phyloP scores from a whole-genome alignment of 345 rosid species.

The Microthlaspi erraticum region DNA sequence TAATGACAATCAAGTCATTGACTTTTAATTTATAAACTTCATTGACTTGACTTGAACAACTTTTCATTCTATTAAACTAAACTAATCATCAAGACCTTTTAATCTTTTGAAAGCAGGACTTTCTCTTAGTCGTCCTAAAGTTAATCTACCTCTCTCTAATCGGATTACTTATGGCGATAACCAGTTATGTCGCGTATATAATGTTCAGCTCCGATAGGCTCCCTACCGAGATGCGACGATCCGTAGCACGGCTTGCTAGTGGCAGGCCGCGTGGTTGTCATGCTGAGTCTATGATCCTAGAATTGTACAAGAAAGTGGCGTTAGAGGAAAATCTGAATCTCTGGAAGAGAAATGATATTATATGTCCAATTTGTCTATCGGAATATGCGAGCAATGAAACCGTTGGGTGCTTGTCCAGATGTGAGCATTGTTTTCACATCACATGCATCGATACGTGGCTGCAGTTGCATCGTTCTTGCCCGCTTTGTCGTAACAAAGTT shows the following conservation, averaged over 20 bases:
- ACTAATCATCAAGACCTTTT: too few species aligned
- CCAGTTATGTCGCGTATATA: slow-evolving; percentile 46
- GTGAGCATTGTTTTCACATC: slow-evolving; percentile 75
- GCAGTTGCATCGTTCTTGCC: slow-evolving; percentile 60
- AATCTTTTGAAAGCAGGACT: slow-evolving; percentile 34
- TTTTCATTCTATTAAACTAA: too few species aligned
- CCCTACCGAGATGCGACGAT: not conserved
- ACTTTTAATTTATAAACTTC: too few species aligned
- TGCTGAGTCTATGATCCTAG: slow-evolving; percentile 65
- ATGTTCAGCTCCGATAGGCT: slow-evolving; percentile 38
- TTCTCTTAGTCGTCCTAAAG: slow-evolving; percentile 48
- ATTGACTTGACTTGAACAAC: too few species aligned
- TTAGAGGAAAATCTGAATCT: slow-evolving; percentile 67
- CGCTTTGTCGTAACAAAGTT: slow-evolving; percentile 55
- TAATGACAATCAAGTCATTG: too few species aligned
- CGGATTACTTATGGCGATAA: slow-evolving; percentile 50
- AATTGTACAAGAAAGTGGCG: slow-evolving; percentile 64
- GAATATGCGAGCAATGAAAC: slow-evolving; percentile 63
- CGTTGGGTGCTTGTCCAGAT: slow-evolving; percentile 63
- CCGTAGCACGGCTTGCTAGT: too few species aligned
- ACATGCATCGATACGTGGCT: slow-evolving; percentile 83
- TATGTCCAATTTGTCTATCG: slow-evolving; percentile 70
- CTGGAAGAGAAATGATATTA: slow-evolving; percentile 55
- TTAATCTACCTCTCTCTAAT: slow-evolving; percentile 55
- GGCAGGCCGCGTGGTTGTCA: slow-evolving; percentile 43